phyloP scores from a whole-genome alignment of 208 protist genomes.

The Leptomonas pyrrhocoris region DNA sequence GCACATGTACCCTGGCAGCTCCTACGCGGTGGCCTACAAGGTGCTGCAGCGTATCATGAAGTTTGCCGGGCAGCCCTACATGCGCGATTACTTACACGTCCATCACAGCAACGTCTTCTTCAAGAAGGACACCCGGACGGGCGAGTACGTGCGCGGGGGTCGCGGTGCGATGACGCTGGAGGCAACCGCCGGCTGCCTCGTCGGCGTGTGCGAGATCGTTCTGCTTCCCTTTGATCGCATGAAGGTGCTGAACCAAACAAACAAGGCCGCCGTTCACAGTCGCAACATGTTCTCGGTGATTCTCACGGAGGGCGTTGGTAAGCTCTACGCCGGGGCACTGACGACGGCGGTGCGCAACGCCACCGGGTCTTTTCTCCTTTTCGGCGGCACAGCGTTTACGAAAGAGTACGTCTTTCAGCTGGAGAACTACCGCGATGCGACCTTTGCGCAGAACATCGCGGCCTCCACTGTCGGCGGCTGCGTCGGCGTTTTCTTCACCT shows the following conservation, averaged over 20 bases:
- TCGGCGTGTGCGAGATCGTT: slow-evolving; percentile 63
- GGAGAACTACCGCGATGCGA: slow-evolving; percentile 65
- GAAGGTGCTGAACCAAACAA: slow-evolving; percentile 83
- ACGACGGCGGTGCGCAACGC: slow-evolving; percentile 72
- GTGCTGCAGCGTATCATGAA: slow-evolving; percentile 79
- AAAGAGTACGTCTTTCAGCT: slow-evolving; percentile 74
- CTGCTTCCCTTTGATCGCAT: slow-evolving; percentile 83
- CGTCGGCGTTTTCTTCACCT: slow-evolving; percentile 62
- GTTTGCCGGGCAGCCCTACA: slow-evolving; percentile 81
- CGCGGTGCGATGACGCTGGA: slow-evolving; percentile 53
- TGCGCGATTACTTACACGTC: slow-evolving; percentile 60
- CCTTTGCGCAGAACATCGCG: slow-evolving; percentile 70
- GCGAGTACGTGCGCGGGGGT: slow-evolving; percentile 27
- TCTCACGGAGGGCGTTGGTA: slow-evolving; percentile 39
- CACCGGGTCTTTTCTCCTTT: slow-evolving; percentile 68
- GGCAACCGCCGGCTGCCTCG: slow-evolving; percentile 54
- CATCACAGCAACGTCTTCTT: slow-evolving; percentile 49
- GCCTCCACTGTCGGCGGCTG: slow-evolving; percentile 66
- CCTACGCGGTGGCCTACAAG: slow-evolving; percentile 79
- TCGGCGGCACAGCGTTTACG: slow-evolving; percentile 71
- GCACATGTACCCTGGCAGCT: slow-evolving; percentile 77
- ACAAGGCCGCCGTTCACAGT: slow-evolving; percentile 46
- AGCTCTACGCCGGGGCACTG: slow-evolving; percentile 58
- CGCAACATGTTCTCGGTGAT: slow-evolving; percentile 42
- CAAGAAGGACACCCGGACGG: slow-evolving; percentile 13